A percentile compares a stretch with the other conserved stretches of the same genome.
Conservation (phyloP, 179 eudicot genomes). For the Drosera spatulata region DNA sequence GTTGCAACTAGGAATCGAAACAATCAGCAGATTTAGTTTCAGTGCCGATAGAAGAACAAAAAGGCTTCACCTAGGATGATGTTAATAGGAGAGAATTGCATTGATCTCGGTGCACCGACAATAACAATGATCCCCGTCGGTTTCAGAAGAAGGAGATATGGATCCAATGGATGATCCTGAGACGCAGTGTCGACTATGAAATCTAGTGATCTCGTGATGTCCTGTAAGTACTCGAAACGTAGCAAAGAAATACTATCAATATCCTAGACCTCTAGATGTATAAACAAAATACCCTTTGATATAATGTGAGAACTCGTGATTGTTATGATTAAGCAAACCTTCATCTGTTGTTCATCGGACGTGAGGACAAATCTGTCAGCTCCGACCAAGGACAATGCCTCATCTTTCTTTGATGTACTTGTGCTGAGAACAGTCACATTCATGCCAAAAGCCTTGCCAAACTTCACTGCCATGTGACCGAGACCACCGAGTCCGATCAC, state of each 20-base stretch:
- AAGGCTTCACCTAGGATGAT: conserved; percentile 8
- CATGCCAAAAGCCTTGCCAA: conserved; percentile 88
- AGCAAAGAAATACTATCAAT: too few species aligned
- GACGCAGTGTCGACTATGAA: conserved; percentile 74
- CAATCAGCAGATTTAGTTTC: too few species aligned
- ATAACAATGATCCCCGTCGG: conserved; percentile 45
- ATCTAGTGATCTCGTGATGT: conserved; percentile 41
- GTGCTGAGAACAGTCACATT: conserved; percentile 85
- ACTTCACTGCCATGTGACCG: conserved; percentile 86
- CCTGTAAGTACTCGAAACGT: conserved; percentile 15
- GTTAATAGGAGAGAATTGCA: conserved; percentile 54
- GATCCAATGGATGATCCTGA: conserved; percentile 61
- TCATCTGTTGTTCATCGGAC: conserved; percentile 62
- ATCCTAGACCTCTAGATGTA: too few species aligned
- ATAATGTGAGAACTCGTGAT: too few species aligned
- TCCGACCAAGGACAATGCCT: conserved; percentile 50
- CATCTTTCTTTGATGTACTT: conserved; percentile 74
- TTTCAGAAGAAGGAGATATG: conserved; percentile 54
- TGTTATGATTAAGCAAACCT: conserved; percentile 15
- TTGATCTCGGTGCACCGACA: conserved; percentile 63
- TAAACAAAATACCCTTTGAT: too few species aligned
- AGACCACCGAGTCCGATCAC: conserved; percentile 91
- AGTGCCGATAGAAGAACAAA: too few species aligned
- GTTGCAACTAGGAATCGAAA: too few species aligned
- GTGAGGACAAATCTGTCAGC: conserved; percentile 75